Conservation (phyloP, 768 basidiomycete species). For the Mycena floridula region DNA sequence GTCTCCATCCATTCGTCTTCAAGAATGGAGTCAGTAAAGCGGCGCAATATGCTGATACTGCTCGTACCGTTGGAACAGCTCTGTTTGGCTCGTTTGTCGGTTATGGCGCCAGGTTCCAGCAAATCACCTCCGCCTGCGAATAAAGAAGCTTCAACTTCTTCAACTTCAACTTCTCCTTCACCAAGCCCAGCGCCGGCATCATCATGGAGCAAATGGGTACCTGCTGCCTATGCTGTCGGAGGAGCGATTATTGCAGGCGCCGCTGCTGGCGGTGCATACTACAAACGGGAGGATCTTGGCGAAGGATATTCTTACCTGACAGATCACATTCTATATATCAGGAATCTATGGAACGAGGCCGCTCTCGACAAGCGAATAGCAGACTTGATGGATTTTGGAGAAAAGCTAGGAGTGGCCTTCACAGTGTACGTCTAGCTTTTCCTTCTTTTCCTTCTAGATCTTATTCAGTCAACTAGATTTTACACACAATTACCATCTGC, state of each 20-base stretch:
- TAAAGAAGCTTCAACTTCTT: constrained; percentile 31
- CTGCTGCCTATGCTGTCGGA: constrained; percentile 65
- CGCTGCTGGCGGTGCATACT: constrained; percentile 80
- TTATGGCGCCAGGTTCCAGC: constrained; percentile 41
- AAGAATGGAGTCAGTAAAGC: constrained; percentile 78
- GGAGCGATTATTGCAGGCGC: constrained; percentile 75
- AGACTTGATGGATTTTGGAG: constrained; percentile 52
- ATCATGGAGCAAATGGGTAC: constrained; percentile 62
- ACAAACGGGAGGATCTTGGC: constrained; percentile 69
- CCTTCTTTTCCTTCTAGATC: neutral
- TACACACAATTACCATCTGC: constrained; percentile 73
- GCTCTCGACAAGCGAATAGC: constrained; percentile 57
- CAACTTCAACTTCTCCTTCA: constrained; percentile 23
- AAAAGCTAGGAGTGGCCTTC: constrained; percentile 61
- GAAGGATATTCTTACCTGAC: constrained; percentile 68
- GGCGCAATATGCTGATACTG: constrained; percentile 60
- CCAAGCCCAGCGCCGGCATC: constrained; percentile 8
- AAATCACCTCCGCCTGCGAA: too few species aligned
- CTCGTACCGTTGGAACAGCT: constrained; percentile 56
- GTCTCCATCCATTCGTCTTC: constrained; percentile 80
- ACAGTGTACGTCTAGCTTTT: constrained; percentile 48
- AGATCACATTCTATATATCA: constrained; percentile 88
- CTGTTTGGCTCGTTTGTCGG: constrained; percentile 52
- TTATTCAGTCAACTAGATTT: constrained; percentile 44
- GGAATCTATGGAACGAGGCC: constrained; percentile 77